Evolutionary conservation across 2,329 filamentous ascomycete genomes (phyloP).

Genomic region (Hymenoscyphus fructigenus): DNA sequence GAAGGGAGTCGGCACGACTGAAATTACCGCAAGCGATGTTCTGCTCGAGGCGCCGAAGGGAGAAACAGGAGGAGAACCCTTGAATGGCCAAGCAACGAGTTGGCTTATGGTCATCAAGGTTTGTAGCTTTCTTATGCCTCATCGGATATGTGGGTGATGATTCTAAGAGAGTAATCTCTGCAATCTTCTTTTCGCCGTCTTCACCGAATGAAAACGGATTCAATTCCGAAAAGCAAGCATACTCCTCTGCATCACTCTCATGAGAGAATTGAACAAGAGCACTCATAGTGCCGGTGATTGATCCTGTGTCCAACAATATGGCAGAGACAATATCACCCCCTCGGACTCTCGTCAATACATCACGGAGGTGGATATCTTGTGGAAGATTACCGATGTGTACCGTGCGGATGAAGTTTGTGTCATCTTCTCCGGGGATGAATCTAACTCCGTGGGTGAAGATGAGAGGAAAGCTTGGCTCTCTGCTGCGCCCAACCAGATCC

Average conservation of each 20-base stretch:
- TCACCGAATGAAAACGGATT: slow-evolving; percentile 22
- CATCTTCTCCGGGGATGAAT: slow-evolving; percentile 22
- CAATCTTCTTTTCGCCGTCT: slow-evolving; percentile 5
- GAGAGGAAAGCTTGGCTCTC: slow-evolving; percentile 18
- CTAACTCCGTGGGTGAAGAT: slow-evolving; percentile 29
- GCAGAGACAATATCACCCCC: slow-evolving; percentile 27
- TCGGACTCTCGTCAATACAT: slow-evolving; percentile 28
- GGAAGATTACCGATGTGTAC: slow-evolving; percentile 29
- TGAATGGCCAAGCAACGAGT: slow-evolving; percentile 28
- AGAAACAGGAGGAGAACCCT: slow-evolving; percentile 16
- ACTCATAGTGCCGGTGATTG: slow-evolving; percentile 13
- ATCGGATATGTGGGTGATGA: slow-evolving; percentile 32
- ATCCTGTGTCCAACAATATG: slow-evolving; percentile 20
- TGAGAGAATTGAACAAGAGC: slow-evolving; percentile 29
- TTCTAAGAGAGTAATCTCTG: slow-evolving; percentile 19
- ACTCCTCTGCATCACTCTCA: slow-evolving; percentile 26
- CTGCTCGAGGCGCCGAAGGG: slow-evolving; percentile 14
- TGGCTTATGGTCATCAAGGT: slow-evolving; percentile 6
- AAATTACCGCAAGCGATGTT: slow-evolving; percentile 14
- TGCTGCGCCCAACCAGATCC: not conserved
- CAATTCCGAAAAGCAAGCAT: slow-evolving; percentile 19
- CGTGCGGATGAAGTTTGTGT: slow-evolving; percentile 24
- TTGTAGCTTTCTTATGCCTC: not conserved
- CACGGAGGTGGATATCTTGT: slow-evolving; percentile 19
- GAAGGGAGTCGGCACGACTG: slow-evolving; percentile 14